Conservation (phyloP, 2,329 filamentous ascomycete species). For the Colletotrichum salicis region DNA sequence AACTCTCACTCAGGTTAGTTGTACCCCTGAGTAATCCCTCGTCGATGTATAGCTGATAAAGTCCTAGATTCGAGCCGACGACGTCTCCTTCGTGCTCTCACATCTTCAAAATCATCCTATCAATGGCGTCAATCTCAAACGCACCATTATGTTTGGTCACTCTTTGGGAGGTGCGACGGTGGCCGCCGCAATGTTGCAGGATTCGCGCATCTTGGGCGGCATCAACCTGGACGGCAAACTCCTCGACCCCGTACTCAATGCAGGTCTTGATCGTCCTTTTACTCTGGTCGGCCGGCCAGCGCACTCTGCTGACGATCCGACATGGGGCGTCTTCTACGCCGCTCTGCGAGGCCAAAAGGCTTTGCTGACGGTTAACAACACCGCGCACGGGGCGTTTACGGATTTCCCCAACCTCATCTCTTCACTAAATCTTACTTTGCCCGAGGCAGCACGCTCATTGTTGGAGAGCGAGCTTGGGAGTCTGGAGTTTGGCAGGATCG, state of each 20-base stretch:
- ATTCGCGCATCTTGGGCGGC: conserved; percentile 48
- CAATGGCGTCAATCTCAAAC: conserved; percentile 41
- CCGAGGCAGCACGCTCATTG: conserved; percentile 17
- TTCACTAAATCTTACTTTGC: conserved; percentile 38
- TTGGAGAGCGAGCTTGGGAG: conserved; percentile 36
- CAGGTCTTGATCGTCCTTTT: conserved; percentile 45
- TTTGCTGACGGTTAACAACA: conserved; percentile 40
- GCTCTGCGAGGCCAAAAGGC: conserved; percentile 40
- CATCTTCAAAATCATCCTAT: conserved; percentile 42
- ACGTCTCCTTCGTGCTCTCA: conserved; percentile 51
- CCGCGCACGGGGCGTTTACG: conserved; percentile 46
- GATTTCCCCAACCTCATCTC: conserved; percentile 44
- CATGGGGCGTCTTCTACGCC: conserved; percentile 46
- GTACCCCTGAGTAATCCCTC: conserved; percentile 3
- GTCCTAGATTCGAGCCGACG: conserved; percentile 46
- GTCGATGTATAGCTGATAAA: background rate
- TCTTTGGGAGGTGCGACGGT: conserved; percentile 52
- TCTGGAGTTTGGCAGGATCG: conserved; percentile 7
- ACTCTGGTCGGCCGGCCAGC: conserved; percentile 43
- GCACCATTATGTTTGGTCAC: conserved; percentile 50
- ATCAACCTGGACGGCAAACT: conserved; percentile 54
- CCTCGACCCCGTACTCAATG: conserved; percentile 42
- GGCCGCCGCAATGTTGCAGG: conserved; percentile 44
- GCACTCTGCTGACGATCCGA: conserved; percentile 44
- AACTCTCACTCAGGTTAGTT: conserved; percentile 37